phyloP scores from a whole-genome alignment of 441 rosid genomes.

The Pelargonium cotyledonis region DNA sequence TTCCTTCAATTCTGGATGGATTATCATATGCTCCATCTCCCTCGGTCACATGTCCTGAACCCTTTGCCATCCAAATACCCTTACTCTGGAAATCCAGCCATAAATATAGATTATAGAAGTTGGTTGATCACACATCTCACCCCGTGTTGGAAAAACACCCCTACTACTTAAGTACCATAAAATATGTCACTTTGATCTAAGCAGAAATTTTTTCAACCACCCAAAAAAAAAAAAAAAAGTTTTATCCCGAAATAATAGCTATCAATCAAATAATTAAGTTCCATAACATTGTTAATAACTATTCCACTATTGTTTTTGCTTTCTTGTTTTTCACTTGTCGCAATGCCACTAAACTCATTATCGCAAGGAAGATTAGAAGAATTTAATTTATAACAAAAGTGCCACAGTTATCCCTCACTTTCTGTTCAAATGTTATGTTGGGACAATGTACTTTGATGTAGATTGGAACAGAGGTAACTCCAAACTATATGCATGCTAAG shows the following conservation, averaged over 20 bases:
- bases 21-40: constrained; percentile 41
- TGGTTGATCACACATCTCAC: not conserved
- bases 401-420: too few relatives aligned
- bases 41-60: constrained; percentile 33
- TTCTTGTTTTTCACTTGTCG: too few relatives aligned
- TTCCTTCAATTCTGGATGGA: constrained; percentile 39
- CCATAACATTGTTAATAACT: not conserved
- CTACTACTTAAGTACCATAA: not conserved
- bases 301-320: not conserved
- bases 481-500: not conserved
- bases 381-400: too few relatives aligned
- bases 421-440: too few relatives aligned
- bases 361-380: too few relatives aligned
- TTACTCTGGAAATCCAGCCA: constrained; percentile 50
- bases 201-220: not conserved
- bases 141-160: not conserved
- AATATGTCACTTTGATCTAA: not conserved
- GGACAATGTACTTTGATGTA: too few relatives aligned
- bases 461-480: not conserved
- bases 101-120: constrained; percentile 13
- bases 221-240: not conserved
- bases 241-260: not conserved
- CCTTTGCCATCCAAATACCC: constrained; percentile 50
- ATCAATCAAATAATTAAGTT: not conserved
- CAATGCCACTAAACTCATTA: too few relatives aligned